Base-by-base conservation (phyloP, 495 filamentous ascomycete genomes). In the Aspergillus wentii region DNA sequence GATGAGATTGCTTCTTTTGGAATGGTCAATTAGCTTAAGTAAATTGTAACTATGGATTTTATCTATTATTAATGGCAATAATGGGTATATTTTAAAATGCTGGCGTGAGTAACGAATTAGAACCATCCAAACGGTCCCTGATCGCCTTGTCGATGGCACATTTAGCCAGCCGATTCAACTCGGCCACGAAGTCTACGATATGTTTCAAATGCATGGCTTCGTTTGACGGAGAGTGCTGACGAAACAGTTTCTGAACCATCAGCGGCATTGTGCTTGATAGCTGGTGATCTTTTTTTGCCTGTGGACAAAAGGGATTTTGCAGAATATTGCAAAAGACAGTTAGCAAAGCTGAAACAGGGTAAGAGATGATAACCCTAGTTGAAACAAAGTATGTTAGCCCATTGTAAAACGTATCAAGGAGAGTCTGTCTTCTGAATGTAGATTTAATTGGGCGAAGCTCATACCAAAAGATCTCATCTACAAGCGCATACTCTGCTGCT, bases 311-410 rank as follows among this genome's bases (percentile, higher is more conserved):
- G 3, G 72, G 72, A 32, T 70, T 66, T 13, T 67, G 55, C 3
- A 76, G 56, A 34, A 75, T 68, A 35, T 62, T 70, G 56, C 65
- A 75, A 36, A 76, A 76, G 22, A 76, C 61, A 10, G 57, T 56
- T 18, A 72, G 54, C 14, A 73, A 52, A 18, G 71, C 71, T n/a
- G 71, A 70, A 43, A 75, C 69, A 21, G 71, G 72, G 38, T 76
- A 76, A 48, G 72, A 74, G 11, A 74, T 57, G 0, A 74, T 42
- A 7, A 59, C 62, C 63, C 68, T 73, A n/a, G n/a, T n/a, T n/a
- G n/a, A n/a, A n/a, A n/a, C n/a, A n/a, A n/a, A n/a, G n/a, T n/a
- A n/a, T n/a, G n/a, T n/a, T n/a, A 3, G 17, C 27, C 10, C 32
- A 11, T 10, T 28, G 0, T 4, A 19, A 30, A 31, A 22, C 21